A percentile compares a stretch with the other conserved stretches of the same genome.
Conservation (phyloP, 169 alveolate species). For the Plasmodium falciparum region DNA sequence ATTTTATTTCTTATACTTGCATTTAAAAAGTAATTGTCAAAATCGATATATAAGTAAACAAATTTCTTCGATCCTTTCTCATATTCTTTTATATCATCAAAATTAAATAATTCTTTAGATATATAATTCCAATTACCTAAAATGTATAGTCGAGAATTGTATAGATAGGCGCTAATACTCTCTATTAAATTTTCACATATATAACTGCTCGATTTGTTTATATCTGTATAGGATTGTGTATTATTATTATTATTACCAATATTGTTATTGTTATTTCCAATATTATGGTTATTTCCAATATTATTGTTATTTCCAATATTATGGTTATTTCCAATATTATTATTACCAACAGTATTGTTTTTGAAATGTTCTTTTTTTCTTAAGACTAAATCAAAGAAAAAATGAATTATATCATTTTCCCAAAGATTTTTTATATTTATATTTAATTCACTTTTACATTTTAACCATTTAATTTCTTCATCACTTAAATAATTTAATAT, state of each 20-base stretch:
- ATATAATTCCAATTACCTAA: constrained; percentile 67
- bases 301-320: not conserved
- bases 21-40: constrained; percentile 65
- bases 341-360: not conserved
- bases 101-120: constrained; percentile 36
- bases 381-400: constrained; percentile 56
- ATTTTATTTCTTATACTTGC: constrained; percentile 43
- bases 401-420: constrained; percentile 74
- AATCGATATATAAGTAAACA: constrained; percentile 64
- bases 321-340: not conserved
- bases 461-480: constrained; percentile 57
- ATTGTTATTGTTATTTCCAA: not conserved
- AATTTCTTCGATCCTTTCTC: constrained; percentile 3
- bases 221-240: not conserved
- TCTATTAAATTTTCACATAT: constrained; percentile 30
- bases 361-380: not conserved
- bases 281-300: not conserved
- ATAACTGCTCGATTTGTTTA: no score
- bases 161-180: constrained; percentile 19
- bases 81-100: constrained; percentile 42
- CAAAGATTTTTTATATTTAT: constrained; percentile 49
- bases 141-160: constrained; percentile 47
- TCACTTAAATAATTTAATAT: constrained; percentile 34
- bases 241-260: not conserved
- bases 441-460: constrained; percentile 42